Evolutionary conservation across 2,329 filamentous ascomycete species (phyloP).

Genomic region (Paraphoma sp.): DNA sequence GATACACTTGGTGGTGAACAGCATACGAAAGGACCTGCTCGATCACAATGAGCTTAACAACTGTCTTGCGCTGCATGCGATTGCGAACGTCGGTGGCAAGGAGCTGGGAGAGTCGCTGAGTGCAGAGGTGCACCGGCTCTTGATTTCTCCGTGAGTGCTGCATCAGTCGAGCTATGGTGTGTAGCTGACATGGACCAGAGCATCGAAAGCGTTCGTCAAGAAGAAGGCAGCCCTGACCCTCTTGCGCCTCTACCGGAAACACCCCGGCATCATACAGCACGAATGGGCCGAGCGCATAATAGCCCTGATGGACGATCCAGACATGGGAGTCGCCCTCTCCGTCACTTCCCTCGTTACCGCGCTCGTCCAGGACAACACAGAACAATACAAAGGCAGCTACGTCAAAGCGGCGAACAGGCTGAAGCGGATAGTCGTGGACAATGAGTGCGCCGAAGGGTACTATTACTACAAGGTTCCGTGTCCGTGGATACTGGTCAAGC

Average conservation of each 20-base stretch:
- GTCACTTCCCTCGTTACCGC: conserved; percentile 96
- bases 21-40: conserved; percentile 92
- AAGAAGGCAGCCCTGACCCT: conserved; percentile 97
- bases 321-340: conserved; percentile 92
- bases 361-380: conserved; percentile 89
- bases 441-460: conserved; percentile 88
- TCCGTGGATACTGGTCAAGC: conserved; percentile 96
- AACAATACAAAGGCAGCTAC: conserved; percentile 92
- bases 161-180: background rate
- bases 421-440: conserved; percentile 89
- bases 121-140: conserved; percentile 85
- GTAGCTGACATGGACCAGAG: conserved; percentile 52
- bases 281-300: conserved; percentile 99
- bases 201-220: conserved; percentile 97
- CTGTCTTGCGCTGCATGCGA: conserved; percentile 93
- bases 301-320: conserved; percentile 96
- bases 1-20: conserved; percentile 95
- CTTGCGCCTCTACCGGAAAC: conserved; percentile 91
- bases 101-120: conserved; percentile 97
- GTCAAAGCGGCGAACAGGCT: conserved; percentile 89
- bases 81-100: conserved; percentile 93
- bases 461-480: conserved; percentile 99
- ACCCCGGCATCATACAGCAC: conserved; percentile 89
- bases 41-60: conserved; percentile 98
- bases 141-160: conserved; percentile 85